Evolutionary conservation across 2,329 filamentous ascomycete genomes (phyloP), one percentile per base, ranked within the genome.

Genomic region (Sporothrix humicola): DNA sequence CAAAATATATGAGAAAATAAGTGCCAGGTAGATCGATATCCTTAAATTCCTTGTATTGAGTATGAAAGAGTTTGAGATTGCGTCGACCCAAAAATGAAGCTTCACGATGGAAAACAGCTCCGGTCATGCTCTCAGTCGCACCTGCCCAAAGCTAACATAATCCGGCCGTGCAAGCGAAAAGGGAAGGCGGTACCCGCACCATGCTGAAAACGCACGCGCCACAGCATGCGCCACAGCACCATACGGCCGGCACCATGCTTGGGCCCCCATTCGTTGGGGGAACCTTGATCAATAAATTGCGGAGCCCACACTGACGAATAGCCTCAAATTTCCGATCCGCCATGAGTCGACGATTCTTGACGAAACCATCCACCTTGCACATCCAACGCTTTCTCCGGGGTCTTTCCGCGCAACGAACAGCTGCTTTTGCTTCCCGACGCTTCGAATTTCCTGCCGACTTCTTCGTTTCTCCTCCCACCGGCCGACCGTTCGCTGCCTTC

Each of bases 261-360:
- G 8, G 23, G 1, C 10, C 20, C 66, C 46, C 31, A 61, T 61
- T 73, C 54, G 54, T 20, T 69, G 52, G 52, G 15, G 44, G 23
- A 46, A 63, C 46, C 46, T 68, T 52, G 23, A 69, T 54, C 66
- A 65, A 72, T 58, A 37, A 72, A 63, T 54, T 52, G 69, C 46
- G 61, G 59, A 68, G 71, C 71, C 63, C 66, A 54, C 66, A 69
- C 17, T 66, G 61, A 72, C 70, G 70, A 72, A 63, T 65, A 65
- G 59, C 71, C 63, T 72, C 71, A 72, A 72, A 72, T 72, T 72
- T 72, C 71, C 71, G 63, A 65, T 65, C 10, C n/a, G 48, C 4
- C 71, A 65, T 42, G 61, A 56, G 23, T 68, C 61, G 46, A 54
- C 48, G 66, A 37, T 37, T 56, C 26, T n/a, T 69, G 66, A 52